A percentile compares a stretch with the other conserved stretches of the same genome.
Conservation (phyloP, 306 rosid genomes). For the Castanopsis chinensis region DNA sequence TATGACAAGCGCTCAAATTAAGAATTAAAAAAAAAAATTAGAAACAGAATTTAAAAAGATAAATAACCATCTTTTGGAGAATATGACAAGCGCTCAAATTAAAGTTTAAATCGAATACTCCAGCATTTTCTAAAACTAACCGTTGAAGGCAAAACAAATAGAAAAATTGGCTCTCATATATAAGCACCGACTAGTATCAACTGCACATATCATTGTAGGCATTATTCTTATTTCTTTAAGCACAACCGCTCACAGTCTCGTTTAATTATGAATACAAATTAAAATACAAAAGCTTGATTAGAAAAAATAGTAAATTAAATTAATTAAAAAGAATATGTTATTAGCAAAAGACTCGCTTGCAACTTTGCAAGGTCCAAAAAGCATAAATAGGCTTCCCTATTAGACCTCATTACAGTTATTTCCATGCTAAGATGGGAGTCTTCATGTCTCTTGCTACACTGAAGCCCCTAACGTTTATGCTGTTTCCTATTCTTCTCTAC, state of each 20-base stretch:
- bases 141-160: too few relatives aligned
- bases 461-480: conserved; percentile 24
- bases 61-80: too few relatives aligned
- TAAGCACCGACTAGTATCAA: background rate
- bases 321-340: background rate
- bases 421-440: conserved; percentile 29
- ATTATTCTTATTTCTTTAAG: too few relatives aligned
- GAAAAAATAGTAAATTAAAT: background rate
- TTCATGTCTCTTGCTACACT: conserved; percentile 28
- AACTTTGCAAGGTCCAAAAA: background rate
- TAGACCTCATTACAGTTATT: background rate
- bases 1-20: too few relatives aligned
- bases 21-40: too few relatives aligned
- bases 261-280: background rate
- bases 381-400: background rate
- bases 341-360: background rate
- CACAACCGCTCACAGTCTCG: background rate
- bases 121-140: too few relatives aligned
- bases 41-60: too few relatives aligned
- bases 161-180: background rate
- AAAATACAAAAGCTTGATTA: background rate
- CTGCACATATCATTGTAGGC: background rate
- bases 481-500: conserved; percentile 35
- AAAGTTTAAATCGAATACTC: too few relatives aligned
- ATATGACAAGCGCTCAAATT: too few relatives aligned